phyloP scores from a whole-genome alignment of 352 stramenopile species.

The Pythium sp. region DNA sequence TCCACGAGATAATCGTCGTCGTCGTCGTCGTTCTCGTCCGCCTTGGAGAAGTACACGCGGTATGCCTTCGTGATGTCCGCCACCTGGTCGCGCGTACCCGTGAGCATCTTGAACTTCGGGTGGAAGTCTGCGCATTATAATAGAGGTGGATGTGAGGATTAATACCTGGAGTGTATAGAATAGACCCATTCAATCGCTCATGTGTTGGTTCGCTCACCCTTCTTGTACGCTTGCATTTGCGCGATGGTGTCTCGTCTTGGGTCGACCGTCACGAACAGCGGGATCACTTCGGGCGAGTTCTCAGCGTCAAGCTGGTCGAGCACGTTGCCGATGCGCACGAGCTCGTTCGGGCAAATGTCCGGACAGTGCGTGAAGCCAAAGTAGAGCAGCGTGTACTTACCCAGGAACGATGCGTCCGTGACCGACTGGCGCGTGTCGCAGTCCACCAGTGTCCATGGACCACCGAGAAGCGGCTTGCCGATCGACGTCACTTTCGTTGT shows the following conservation, averaged over 20 bases:
- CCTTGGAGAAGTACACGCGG: constrained; percentile 98
- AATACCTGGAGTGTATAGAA: neutral
- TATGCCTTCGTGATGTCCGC: constrained; percentile 97
- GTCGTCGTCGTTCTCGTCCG: constrained; percentile 90
- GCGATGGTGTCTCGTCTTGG: constrained; percentile 95
- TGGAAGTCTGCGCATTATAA: constrained; percentile 58
- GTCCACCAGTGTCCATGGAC: constrained; percentile 92
- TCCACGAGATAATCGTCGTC: constrained; percentile 99
- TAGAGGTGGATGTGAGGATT: neutral
- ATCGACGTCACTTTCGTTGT: constrained; percentile 87
- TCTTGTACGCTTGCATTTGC: constrained; percentile 95
- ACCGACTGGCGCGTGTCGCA: constrained; percentile 80
- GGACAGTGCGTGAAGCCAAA: constrained; percentile 99
- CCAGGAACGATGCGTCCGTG: constrained; percentile 89
- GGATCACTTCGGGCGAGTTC: constrained; percentile 64
- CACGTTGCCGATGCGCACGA: constrained; percentile 97
- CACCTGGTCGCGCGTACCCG: constrained; percentile 93
- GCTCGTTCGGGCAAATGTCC: constrained; percentile 99
- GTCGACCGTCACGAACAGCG: constrained; percentile 98
- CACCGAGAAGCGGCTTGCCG: constrained; percentile 90
- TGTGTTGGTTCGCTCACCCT: constrained; percentile 44
- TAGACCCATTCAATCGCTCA: neutral
- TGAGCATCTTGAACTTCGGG: constrained; percentile 87
- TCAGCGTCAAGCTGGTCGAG: constrained; percentile 88
- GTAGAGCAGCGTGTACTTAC: constrained; percentile 97